Evolutionary conservation across 78 protist genomes (phyloP), one percentile per base, ranked within the genome.

Genomic region (Parvularia atlantis): DNA sequence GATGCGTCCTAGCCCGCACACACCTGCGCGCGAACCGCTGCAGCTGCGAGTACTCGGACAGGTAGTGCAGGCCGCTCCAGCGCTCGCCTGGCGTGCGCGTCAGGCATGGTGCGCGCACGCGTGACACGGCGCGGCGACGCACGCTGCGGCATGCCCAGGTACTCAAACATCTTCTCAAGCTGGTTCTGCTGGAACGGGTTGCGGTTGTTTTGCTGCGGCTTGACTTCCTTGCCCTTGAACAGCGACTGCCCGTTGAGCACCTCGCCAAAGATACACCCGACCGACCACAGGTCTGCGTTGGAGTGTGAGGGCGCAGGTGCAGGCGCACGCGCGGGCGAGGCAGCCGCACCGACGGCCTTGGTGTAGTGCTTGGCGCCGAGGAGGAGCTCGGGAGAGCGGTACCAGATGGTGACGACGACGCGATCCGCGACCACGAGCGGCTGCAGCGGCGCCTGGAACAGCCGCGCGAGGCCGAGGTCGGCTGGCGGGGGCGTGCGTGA

Each of bases 401-500:
- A 91, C 96, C 96, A 91, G 33, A 91, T 82, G 48, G 96, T 91
- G 11, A 88, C 96, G 16, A 91, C 93, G 1, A 88, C 92, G 7
- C 37, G 36, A 2, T 59, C 80, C 1, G 80, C 4, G 33, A 63
- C 33, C 26, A 46, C 61, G n/a, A 84, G 48, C 17, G 81, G 71
- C 30, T 64, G 65, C 17, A 82, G 53, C 1, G 92, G 92, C 1
- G 76, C 40, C 59, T 84, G 74, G 73, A 83, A 84, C 31, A 80
- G 46, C 2, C 93, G 66, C 0, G 93, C 93, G 26, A 88, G 46
- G n/a, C 93, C 93, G n/a, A 88, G 64, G 39, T 82, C 81, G 4
- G 69, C 59, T 66, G 63, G 46, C 9, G n/a, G n/a, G n/a, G n/a
- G n/a, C n/a, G n/a, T n/a, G n/a, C n/a, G n/a, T n/a, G 24, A 33